A percentile compares a stretch with the other conserved stretches of the same genome.
phyloP scores from a whole-genome alignment of 257 asterid genomes.

The Gynochthodes officinalis region DNA sequence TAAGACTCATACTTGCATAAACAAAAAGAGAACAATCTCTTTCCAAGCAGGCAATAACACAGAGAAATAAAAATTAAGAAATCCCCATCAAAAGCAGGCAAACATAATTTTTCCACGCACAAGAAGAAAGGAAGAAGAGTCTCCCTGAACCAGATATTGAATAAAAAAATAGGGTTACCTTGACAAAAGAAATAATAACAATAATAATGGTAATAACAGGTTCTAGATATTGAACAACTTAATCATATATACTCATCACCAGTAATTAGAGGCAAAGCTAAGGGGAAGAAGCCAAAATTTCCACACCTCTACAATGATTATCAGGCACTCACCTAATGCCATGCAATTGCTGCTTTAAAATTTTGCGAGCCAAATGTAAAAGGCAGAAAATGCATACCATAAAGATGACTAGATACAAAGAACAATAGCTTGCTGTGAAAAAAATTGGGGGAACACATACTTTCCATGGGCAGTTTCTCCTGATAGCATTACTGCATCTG shows the following conservation, averaged over 20 bases:
- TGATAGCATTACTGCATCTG: slow-evolving; percentile 97
- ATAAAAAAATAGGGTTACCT: not conserved
- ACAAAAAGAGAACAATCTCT: not conserved
- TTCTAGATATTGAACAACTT: too few species aligned
- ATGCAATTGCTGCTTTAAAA: too few species aligned
- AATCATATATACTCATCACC: too few species aligned
- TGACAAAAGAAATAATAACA: too few species aligned
- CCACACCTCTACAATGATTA: too few species aligned
- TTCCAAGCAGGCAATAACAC: not conserved
- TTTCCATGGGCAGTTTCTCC: slow-evolving; percentile 99
- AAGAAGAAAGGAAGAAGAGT: not conserved
- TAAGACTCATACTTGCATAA: not conserved
- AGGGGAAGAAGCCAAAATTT: too few species aligned
- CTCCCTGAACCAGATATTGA: not conserved
- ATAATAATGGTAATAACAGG: too few species aligned
- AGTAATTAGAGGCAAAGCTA: too few species aligned
- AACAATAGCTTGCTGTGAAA: not conserved
- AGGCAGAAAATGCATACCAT: not conserved
- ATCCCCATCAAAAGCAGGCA: not conserved
- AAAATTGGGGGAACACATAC: slow-evolving; percentile 39
- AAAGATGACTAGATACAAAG: not conserved
- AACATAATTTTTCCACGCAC: not conserved
- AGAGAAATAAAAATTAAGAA: not conserved
- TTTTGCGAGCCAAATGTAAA: too few species aligned
- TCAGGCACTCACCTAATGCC: too few species aligned